Evolutionary conservation across 306 rosid genomes (phyloP).

Genomic region (Sindora glabra): DNA sequence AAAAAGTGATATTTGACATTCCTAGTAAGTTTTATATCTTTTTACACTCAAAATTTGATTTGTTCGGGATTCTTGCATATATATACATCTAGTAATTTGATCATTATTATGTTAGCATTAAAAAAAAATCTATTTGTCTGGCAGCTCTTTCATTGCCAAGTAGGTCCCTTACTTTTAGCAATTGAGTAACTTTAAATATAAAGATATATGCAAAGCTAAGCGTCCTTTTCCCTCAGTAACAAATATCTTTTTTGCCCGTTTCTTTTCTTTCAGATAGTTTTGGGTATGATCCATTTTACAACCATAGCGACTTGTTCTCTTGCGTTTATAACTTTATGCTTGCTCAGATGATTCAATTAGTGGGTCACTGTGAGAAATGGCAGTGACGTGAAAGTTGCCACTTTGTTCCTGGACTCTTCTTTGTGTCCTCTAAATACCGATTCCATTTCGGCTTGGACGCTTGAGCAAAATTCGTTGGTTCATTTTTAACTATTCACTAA

Average conservation of each 20-base stretch:
- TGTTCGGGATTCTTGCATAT: too few species aligned
- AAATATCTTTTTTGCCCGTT: slow-evolving; percentile 19
- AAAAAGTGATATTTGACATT: too few species aligned
- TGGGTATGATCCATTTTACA: neutral
- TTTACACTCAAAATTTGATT: too few species aligned
- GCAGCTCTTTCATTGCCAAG: slow-evolving; percentile 6
- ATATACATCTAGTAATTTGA: too few species aligned
- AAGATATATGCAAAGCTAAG: slow-evolving; percentile 16
- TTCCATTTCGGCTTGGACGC: too few species aligned
- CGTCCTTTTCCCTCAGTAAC: slow-evolving; percentile 51
- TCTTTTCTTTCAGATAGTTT: slow-evolving; percentile 15
- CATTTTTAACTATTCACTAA: too few species aligned
- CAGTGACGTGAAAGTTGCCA: slow-evolving; percentile 5
- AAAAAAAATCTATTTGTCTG: slow-evolving; percentile 18
- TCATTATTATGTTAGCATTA: too few species aligned
- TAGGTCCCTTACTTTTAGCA: slow-evolving; percentile 21
- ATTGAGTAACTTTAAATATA: slow-evolving; percentile 2
- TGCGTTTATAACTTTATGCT: neutral
- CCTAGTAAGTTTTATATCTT: too few species aligned
- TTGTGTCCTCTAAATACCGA: too few species aligned
- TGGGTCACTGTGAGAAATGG: slow-evolving; percentile 10
- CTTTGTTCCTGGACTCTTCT: slow-evolving; percentile 2
- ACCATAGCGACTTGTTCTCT: neutral
- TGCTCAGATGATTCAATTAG: neutral
- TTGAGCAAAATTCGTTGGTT: too few species aligned